Conservation (phyloP, 805 yeast genomes). For the Phaffomyces antillensis region DNA sequence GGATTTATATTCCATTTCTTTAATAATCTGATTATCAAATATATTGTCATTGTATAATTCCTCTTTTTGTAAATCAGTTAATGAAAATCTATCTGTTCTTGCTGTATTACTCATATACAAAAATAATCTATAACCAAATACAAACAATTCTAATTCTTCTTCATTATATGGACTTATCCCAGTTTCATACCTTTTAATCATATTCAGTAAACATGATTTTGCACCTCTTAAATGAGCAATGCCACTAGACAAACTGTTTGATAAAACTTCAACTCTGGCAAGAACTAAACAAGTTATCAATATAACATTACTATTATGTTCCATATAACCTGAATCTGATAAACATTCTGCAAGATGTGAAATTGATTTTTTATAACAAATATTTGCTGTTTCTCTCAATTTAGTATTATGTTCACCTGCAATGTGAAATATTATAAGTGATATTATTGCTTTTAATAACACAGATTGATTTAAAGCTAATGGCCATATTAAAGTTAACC, state of each 20-base stretch:
- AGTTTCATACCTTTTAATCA: neutral
- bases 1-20: neutral
- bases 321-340: neutral
- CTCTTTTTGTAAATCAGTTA: neutral
- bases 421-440: neutral
- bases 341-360: neutral
- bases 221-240: constrained; percentile 1
- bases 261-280: neutral
- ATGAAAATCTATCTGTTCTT: neutral
- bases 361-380: neutral
- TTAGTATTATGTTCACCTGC: neutral
- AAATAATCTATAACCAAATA: neutral
- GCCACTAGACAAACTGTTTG: neutral
- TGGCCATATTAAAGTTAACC: neutral
- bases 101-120: neutral
- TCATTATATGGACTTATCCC: neutral
- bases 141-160: neutral
- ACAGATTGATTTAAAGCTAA: neutral
- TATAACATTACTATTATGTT: neutral
- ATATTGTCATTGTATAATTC: neutral
- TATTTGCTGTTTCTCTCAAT: neutral
- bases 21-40: neutral
- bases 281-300: neutral
- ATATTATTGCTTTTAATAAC: neutral
- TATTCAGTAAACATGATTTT: neutral